phyloP scores from a whole-genome alignment of 2,329 filamentous ascomycete genomes.

The Hypoxylon sp. region DNA sequence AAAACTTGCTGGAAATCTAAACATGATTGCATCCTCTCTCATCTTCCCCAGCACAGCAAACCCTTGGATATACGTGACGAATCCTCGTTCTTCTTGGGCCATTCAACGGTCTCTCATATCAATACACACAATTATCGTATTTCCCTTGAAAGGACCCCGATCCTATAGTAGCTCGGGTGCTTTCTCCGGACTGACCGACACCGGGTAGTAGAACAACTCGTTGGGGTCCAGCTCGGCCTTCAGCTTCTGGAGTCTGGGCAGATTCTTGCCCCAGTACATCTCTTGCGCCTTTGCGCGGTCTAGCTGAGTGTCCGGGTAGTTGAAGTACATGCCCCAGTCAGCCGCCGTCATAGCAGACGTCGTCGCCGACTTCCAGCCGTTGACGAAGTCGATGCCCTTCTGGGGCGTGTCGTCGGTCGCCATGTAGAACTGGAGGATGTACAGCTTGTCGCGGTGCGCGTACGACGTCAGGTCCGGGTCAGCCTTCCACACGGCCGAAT shows the following conservation, averaged over 20 bases:
- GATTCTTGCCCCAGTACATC: conserved; percentile 56
- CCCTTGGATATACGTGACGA: neutral
- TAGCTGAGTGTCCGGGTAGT: conserved; percentile 61
- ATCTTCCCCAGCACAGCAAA: neutral
- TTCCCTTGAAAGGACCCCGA: neutral
- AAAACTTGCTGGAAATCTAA: no score
- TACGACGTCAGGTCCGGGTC: conserved; percentile 48
- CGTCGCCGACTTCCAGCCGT: conserved; percentile 41
- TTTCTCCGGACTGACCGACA: conserved; percentile 40
- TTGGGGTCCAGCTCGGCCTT: conserved; percentile 52
- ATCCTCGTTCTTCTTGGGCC: neutral
- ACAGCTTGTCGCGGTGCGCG: conserved; percentile 54
- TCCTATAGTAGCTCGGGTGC: conserved; percentile 21
- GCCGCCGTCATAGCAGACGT: conserved; percentile 30
- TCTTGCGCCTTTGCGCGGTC: conserved; percentile 56
- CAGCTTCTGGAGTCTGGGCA: conserved; percentile 48
- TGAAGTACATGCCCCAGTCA: conserved; percentile 54
- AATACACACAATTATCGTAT: conserved; percentile 19
- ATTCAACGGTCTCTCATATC: conserved; percentile 17
- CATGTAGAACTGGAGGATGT: conserved; percentile 60
- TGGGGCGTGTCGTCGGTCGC: conserved; percentile 43
- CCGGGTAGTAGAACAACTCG: conserved; percentile 53
- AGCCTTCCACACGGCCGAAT: conserved; percentile 47
- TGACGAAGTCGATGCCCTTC: conserved; percentile 37
- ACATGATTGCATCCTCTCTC: no score